phyloP scores from a whole-genome alignment of 345 rosid species.

The Pseudoturritis turrita region DNA sequence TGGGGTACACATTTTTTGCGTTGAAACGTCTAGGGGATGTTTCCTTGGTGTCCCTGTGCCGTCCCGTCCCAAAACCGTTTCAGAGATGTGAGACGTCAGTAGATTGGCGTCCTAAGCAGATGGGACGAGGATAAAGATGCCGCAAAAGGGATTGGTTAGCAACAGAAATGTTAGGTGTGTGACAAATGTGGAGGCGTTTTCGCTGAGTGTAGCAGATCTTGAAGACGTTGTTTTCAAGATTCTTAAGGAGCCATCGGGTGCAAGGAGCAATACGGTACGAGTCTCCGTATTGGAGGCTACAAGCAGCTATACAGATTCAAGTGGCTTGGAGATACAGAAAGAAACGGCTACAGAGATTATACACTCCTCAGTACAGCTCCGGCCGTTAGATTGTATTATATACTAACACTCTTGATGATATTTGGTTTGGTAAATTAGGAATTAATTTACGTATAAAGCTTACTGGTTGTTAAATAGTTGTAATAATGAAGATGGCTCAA shows the following conservation, averaged over 20 bases:
- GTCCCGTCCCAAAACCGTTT: too few species aligned
- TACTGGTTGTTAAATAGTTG: too few species aligned
- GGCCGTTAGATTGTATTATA: background rate
- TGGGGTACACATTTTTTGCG: too few species aligned
- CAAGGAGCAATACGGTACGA: constrained; percentile 86
- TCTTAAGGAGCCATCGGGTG: constrained; percentile 57
- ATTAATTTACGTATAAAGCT: too few species aligned
- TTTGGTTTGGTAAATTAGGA: too few species aligned
- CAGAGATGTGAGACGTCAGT: too few species aligned
- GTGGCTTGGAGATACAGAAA: constrained; percentile 85
- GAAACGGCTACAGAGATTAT: constrained; percentile 39
- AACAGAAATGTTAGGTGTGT: constrained; percentile 30
- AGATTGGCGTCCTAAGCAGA: too few species aligned
- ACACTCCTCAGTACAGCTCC: constrained; percentile 11
- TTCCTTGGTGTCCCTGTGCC: too few species aligned
- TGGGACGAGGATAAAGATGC: too few species aligned
- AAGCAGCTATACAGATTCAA: constrained; percentile 61
- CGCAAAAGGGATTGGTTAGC: background rate
- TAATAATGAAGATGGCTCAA: too few species aligned
- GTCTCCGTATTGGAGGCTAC: constrained; percentile 74
- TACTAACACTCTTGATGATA: background rate
- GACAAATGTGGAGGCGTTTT: constrained; percentile 83
- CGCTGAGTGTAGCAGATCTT: constrained; percentile 69
- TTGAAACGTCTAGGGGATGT: too few species aligned
- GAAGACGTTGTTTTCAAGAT: constrained; percentile 78